Conservation (phyloP, 2,329 filamentous ascomycete species). For the Ophiostoma quercus region DNA sequence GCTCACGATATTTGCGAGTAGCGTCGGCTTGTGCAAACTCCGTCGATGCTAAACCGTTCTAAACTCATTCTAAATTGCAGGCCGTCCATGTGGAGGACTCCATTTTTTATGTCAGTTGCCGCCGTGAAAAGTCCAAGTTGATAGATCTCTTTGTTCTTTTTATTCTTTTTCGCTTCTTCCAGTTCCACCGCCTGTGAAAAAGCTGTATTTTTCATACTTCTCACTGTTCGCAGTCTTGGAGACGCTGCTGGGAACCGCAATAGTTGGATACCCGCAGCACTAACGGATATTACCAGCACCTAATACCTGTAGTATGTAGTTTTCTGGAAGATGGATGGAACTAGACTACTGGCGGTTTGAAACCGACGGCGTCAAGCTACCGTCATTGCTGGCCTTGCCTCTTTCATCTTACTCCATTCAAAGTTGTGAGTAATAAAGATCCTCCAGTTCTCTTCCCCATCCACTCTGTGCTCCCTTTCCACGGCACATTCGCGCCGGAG, state of each 20-base stretch:
- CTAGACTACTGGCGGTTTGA: neutral
- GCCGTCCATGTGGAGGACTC: constrained; percentile 6
- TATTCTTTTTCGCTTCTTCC: neutral
- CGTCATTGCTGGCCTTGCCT: neutral
- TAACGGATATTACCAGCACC: neutral
- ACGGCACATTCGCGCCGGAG: constrained; percentile 1
- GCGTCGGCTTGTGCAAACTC: neutral
- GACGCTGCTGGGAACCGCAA: neutral
- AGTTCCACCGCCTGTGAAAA: neutral
- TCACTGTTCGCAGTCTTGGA: neutral
- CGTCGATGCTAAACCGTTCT: neutral
- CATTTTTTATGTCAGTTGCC: constrained; percentile 12
- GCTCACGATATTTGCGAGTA: neutral
- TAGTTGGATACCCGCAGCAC: neutral
- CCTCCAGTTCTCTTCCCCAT: neutral
- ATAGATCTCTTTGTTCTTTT: neutral
- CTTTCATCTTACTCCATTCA: neutral
- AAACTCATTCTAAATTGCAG: constrained; percentile 2
- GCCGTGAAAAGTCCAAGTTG: neutral
- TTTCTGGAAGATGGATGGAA: constrained; percentile 1
- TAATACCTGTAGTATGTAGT: neutral
- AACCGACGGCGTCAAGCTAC: constrained; percentile 12
- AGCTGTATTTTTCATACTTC: neutral
- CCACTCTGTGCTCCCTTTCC: neutral
- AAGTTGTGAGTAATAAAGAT: too few species aligned